A percentile compares a stretch with the other conserved stretches of the same genome.
phyloP scores from a whole-genome alignment of 208 protist genomes.

The Leishmania amazonensis region DNA sequence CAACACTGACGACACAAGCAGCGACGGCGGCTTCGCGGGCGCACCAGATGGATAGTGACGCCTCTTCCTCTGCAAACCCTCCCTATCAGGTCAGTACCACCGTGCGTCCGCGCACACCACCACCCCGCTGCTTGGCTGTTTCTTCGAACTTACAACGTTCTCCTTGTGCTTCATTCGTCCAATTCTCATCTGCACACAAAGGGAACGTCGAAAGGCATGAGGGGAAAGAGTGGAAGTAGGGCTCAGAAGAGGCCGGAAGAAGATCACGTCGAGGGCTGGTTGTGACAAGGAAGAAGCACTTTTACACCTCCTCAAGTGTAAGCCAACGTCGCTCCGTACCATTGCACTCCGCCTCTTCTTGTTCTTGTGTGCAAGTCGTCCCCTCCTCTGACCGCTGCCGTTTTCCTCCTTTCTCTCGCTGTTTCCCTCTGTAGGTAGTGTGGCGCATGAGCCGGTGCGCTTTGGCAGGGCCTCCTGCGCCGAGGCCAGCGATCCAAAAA shows the following conservation, averaged over 20 bases:
- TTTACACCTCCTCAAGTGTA: neutral
- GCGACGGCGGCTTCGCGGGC: neutral
- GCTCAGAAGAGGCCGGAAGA: neutral
- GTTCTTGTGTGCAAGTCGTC: neutral
- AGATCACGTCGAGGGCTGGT: neutral
- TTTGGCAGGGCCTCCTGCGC: neutral
- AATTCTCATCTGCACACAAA: neutral
- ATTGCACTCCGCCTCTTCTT: neutral
- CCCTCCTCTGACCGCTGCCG: neutral
- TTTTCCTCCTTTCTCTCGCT: neutral
- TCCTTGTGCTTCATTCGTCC: neutral
- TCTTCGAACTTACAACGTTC: neutral
- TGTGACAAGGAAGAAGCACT: neutral
- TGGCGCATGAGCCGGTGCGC: neutral
- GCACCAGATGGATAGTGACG: neutral
- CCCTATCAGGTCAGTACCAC: neutral
- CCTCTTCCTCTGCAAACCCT: neutral
- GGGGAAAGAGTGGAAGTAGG: neutral
- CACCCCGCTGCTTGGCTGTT: neutral
- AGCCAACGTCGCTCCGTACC: neutral
- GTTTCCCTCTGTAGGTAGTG: constrained; percentile 3
- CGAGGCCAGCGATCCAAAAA: neutral
- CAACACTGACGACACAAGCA: neutral
- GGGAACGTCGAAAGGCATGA: neutral
- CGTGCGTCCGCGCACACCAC: neutral